Evolutionary conservation across 371 early-diverging fungal species (phyloP), one percentile per base, ranked within the genome.

Genomic region (Homolaphlyctis polyrhiza): DNA sequence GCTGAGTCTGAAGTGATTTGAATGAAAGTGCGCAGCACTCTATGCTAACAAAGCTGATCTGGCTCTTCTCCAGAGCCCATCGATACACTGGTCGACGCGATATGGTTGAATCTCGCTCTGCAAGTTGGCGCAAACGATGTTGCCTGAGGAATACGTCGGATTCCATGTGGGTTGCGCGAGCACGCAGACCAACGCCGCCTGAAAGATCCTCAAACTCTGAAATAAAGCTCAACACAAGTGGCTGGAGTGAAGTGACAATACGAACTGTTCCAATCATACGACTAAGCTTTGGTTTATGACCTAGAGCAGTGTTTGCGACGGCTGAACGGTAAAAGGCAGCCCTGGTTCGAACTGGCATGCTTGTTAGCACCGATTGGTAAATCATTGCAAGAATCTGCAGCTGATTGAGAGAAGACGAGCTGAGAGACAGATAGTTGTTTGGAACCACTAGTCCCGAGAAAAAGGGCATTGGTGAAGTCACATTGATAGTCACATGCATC

Each of bases 401-500:
- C 1, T 67, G 70, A 18, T 60, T 43, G 23, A 80, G 52, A 0
- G 77, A 62, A 1, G 63, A 54, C 30, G 78, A 63, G 28, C 66
- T 72, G 25, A 83, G 65, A 57, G 63, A 67, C n/a, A 78, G 51
- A 21, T 51, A 63, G 66, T 78, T 82, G 39, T 57, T 57, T n/a
- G 75, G 77, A 25, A 64, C 60, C 14, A 65, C 34, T 0, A 74
- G 58, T 4, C 69, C 62, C 25, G 71, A 66, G 49, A 68, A 77
- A 51, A 63, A 69, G 1, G 72, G 67, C 18, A 66, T 59, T 11
- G 83, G 81, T 0, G 81, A 83, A 14, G 67, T 63, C 33, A 83
- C 71, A 13, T 83, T 81, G 36, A 89, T 68, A 1, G 79, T 78
- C 0, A 89, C 58, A 69, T 88, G 83, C 18, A 89, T 80, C 62